These are phyloP conservation scores for Bretschneidera sinensis DNA, from an alignment of 345 rosid species.

Conservation along the genomic window DNA sequence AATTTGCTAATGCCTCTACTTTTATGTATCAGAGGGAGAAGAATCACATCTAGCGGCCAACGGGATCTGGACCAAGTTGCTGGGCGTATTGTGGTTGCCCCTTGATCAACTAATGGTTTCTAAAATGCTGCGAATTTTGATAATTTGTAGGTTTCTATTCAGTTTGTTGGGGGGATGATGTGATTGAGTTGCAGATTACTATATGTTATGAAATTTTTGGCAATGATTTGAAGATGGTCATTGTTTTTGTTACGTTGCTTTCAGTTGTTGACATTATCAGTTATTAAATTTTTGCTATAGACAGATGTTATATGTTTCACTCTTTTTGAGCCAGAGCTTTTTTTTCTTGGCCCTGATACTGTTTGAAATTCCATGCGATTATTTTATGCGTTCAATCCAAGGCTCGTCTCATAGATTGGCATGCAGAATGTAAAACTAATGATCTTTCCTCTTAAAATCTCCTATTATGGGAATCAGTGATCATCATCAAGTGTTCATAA, in stretches of 20 bases:
- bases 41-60: constrained; percentile 77
- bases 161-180: not conserved
- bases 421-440: no score
- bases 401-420: no score
- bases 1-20: not conserved
- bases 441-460: no score
- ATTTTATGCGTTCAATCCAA: no score
- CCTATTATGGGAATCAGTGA: no score
- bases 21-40: constrained; percentile 56
- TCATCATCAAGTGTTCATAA: no score
- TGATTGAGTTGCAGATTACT: not conserved
- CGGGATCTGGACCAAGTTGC: constrained; percentile 95
- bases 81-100: constrained; percentile 55
- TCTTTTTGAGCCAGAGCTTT: no score
- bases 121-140: not conserved
- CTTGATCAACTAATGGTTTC: constrained; percentile 23
- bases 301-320: not conserved
- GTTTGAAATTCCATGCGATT: no score
- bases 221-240: not conserved
- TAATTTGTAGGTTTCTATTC: not conserved
- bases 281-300: no score
- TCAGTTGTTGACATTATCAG: not conserved
- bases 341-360: no score
- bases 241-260: not conserved
- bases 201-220: not conserved